Base-by-base conservation (phyloP, 805 yeast species). In the Saturnispora mendoncae region DNA sequence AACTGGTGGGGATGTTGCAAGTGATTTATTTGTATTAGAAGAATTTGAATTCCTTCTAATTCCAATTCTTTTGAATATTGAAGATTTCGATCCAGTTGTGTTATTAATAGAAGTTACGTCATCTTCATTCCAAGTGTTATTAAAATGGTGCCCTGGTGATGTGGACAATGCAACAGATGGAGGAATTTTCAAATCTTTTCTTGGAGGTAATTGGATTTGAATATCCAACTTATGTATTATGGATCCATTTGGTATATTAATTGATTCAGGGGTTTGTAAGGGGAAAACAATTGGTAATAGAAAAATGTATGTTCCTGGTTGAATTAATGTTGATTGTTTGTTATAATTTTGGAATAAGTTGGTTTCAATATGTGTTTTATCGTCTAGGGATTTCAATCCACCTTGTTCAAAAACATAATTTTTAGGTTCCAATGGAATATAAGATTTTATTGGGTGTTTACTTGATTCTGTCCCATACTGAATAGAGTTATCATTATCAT, bases 251-350 rank as follows among this genome's bases (percentile, higher is more conserved):
- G 76, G 67, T 1, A 81, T 69, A 5, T 59, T 54, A 12, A 77
- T 64, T 0, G 84, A 58, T 38, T 83, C 84, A 0, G 90, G 84
- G 2, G 80, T 71, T 42, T 68, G 69, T 20, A 74, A 66, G 0
- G 85, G 81, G 39, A 80, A 69, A 5, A 74, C 57, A 0, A 78
- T 62, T 0, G 92, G 90, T 5, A 82, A 56, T 15, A 79, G 55
- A 51, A 80, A 83, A 2, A 82, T 71, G 52, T 83, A 83, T 49
- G 78, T 72, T 18, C 94, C 94, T 1, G 88, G 75, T 47, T 71
- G 71, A 47, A 61, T 65, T 13, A 52, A 47, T 18, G 48, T 46
- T 5, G 46, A 18, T 14, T 47, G 47, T 6, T 32, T 31, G 9
- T 35, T 21, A 7, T 10, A n/a, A 20, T 33, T 39, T n/a, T 42